phyloP scores from a whole-genome alignment of 345 rosid genomes.

The Kernera saxatilis region DNA sequence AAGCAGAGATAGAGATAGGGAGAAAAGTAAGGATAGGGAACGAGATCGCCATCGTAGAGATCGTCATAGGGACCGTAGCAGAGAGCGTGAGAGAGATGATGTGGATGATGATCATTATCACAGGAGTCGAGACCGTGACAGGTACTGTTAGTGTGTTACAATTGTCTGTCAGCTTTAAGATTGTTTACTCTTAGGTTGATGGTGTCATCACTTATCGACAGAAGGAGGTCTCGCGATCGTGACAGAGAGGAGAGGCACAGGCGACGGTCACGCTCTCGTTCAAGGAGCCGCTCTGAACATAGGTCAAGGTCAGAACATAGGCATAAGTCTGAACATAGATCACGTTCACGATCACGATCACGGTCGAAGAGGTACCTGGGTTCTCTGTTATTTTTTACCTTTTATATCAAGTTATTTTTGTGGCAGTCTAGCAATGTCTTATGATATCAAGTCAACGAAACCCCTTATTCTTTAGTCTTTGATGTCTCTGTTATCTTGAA shows the following conservation, averaged over 20 bases:
- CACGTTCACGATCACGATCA: conserved; percentile 61
- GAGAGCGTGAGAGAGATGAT: conserved; percentile 67
- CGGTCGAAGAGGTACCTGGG: conserved; percentile 78
- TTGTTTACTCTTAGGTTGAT: background rate
- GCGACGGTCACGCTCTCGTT: conserved; percentile 50
- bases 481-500: background rate
- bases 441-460: background rate
- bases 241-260: conserved; percentile 70
- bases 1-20: conserved; percentile 25
- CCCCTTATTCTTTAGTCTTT: background rate
- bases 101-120: conserved; percentile 55
- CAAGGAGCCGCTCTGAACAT: conserved; percentile 60
- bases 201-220: conserved; percentile 9
- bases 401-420: background rate
- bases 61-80: conserved; percentile 52
- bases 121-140: conserved; percentile 55
- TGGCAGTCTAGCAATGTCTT: background rate
- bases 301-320: conserved; percentile 59
- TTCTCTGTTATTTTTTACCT: background rate
- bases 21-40: conserved; percentile 31
- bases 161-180: background rate
- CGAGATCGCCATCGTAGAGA: conserved; percentile 49
- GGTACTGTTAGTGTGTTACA: conserved; percentile 36
- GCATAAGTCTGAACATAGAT: conserved; percentile 36
- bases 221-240: conserved; percentile 65